phyloP scores from a whole-genome alignment of 225 moss, liverwort and hornwort genomes.

The Straminergon stramineum region DNA sequence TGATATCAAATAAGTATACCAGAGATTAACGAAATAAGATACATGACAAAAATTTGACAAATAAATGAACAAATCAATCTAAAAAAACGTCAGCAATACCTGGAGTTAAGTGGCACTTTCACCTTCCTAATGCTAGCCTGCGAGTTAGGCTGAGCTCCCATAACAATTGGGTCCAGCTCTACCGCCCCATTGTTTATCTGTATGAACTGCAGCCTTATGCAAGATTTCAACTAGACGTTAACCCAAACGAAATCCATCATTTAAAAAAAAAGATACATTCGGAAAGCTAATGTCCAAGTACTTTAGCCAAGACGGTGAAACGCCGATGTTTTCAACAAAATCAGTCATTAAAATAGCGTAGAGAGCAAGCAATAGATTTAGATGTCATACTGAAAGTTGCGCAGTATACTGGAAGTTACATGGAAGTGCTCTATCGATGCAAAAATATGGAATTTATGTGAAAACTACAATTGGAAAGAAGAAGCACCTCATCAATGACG shows the following conservation, averaged over 20 bases:
- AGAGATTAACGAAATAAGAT: neutral
- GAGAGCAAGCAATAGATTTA: neutral
- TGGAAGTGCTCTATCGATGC: neutral
- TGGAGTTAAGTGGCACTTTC: conserved; percentile 96
- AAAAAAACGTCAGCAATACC: conserved; percentile 14
- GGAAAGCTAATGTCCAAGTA: neutral
- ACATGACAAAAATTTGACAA: neutral
- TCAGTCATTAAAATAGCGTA: neutral
- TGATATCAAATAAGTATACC: neutral
- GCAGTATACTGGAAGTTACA: neutral
- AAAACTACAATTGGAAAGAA: neutral
- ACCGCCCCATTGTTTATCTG: conserved; percentile 86
- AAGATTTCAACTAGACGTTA: neutral
- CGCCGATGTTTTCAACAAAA: neutral
- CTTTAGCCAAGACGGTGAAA: neutral
- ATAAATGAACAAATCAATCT: neutral
- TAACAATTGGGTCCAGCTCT: conserved; percentile 65
- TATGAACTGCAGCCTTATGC: conserved; percentile 56
- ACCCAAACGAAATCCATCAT: neutral
- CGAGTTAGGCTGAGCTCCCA: conserved; percentile 55
- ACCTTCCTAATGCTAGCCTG: conserved; percentile 52
- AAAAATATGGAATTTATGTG: neutral
- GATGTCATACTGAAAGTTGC: neutral
- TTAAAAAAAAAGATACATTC: neutral
- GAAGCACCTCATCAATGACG: conserved; percentile 83